Percentiles rank a stretch among this genome's conserved stretches.
Evolutionary conservation across 1,139 yeast genomes (phyloP).

Genomic region (Yamadazyma siamensis): DNA sequence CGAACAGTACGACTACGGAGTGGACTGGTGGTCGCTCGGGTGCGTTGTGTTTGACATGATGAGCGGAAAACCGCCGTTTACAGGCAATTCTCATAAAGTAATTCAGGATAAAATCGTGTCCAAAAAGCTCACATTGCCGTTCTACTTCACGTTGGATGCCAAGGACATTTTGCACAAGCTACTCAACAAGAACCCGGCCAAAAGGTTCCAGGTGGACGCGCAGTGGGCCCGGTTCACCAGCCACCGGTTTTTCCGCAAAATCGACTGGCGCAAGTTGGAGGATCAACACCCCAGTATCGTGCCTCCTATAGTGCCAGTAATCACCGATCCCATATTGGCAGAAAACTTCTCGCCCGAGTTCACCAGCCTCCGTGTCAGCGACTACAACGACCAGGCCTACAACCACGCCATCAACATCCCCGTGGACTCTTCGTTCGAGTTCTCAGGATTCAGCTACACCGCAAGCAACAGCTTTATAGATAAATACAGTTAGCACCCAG

Average conservation of each 20-base stretch:
- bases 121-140: constrained; percentile 68
- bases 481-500: constrained; percentile 3
- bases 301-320: constrained; percentile 32
- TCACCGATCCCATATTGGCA: constrained; percentile 33
- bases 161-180: constrained; percentile 71
- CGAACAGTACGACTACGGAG: constrained; percentile 27
- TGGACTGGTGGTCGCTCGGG: constrained; percentile 40
- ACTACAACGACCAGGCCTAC: constrained; percentile 18
- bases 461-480: constrained; percentile 26
- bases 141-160: constrained; percentile 75
- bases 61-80: constrained; percentile 90
- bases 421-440: no score
- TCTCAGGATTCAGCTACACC: constrained; percentile 28
- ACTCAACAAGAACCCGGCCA: constrained; percentile 67
- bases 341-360: constrained; percentile 32
- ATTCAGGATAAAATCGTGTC: constrained; percentile 76
- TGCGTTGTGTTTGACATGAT: constrained; percentile 74
- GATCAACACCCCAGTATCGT: constrained; percentile 15
- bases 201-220: constrained; percentile 65
- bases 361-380: constrained; percentile 23
- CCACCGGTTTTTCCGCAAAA: constrained; percentile 31
- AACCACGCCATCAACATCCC: constrained; percentile 14
- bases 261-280: constrained; percentile 26
- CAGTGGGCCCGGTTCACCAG: constrained; percentile 30
- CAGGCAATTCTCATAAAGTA: constrained; percentile 77